Conservation (phyloP, 2,329 filamentous ascomycete species). For the Lachnellula arida region DNA sequence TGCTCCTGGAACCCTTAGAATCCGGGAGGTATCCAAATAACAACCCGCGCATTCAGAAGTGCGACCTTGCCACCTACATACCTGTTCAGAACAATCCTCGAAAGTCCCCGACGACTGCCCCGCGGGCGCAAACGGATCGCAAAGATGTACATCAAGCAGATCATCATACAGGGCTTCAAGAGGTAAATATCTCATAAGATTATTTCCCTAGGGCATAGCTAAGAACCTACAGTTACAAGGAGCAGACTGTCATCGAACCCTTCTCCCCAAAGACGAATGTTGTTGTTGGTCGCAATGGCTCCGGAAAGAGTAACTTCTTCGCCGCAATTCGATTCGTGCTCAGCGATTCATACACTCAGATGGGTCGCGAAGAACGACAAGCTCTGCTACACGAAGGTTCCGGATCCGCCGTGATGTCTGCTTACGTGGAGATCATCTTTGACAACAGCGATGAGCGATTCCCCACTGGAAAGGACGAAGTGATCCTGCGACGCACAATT, state of each 20-base stretch:
- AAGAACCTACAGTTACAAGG: constrained; percentile 74
- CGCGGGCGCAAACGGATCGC: constrained; percentile 16
- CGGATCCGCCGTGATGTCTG: constrained; percentile 95
- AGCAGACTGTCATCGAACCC: constrained; percentile 96
- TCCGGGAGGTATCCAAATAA: neutral
- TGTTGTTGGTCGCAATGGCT: constrained; percentile 97
- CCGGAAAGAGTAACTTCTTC: constrained; percentile 99
- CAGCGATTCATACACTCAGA: constrained; percentile 93
- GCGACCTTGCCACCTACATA: neutral
- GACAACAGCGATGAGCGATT: constrained; percentile 97
- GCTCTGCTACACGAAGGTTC: constrained; percentile 97
- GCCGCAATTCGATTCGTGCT: constrained; percentile 97
- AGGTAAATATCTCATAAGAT: constrained; percentile 52
- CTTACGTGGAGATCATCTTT: constrained; percentile 99
- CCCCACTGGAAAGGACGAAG: constrained; percentile 84
- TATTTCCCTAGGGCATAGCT: constrained; percentile 3
- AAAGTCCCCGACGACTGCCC: constrained; percentile 7
- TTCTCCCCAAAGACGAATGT: constrained; percentile 98
- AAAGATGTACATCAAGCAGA: constrained; percentile 97
- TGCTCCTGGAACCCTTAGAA: neutral
- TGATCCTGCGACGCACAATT: constrained; percentile 88
- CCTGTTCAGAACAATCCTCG: constrained; percentile 1
- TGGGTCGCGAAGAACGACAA: constrained; percentile 93
- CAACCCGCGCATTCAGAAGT: neutral
- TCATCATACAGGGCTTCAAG: constrained; percentile 99